phyloP scores from a whole-genome alignment of 768 basidiomycete species.

The Lanmaoa pseudosensibilis region DNA sequence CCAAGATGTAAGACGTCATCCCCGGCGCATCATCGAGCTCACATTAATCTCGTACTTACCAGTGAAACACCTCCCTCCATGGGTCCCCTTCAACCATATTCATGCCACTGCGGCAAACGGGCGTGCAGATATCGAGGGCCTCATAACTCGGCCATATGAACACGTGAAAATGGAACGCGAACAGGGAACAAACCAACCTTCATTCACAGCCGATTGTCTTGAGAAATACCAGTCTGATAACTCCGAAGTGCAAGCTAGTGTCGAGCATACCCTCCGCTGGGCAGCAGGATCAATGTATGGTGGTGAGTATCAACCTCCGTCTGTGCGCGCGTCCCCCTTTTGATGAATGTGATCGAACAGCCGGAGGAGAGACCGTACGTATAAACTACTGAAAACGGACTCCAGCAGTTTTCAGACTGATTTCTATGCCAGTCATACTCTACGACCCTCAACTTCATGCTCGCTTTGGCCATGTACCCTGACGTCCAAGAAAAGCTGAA shows the following conservation, averaged over 20 bases:
- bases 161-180: slow-evolving; percentile 23
- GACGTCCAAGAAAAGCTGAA: slow-evolving; percentile 54
- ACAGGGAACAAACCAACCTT: slow-evolving; percentile 15
- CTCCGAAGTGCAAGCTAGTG: neutral
- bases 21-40: neutral
- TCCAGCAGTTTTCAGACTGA: neutral
- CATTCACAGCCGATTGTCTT: slow-evolving; percentile 18
- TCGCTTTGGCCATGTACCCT: slow-evolving; percentile 24
- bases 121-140: slow-evolving; percentile 5
- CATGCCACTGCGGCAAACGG: slow-evolving; percentile 8
- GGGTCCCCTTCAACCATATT: slow-evolving; percentile 22
- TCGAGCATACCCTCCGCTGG: slow-evolving; percentile 15
- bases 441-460: slow-evolving; percentile 18
- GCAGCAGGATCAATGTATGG: slow-evolving; percentile 22
- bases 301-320: slow-evolving; percentile 4
- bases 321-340: neutral
- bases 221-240: slow-evolving; percentile 7
- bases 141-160: slow-evolving; percentile 20
- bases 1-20: slow-evolving; percentile 22
- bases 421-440: slow-evolving; percentile 13
- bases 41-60: neutral
- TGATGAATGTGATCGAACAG: neutral
- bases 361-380: slow-evolving; percentile 9
- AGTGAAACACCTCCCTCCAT: slow-evolving; percentile 32
- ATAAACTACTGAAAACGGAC: neutral